Evolutionary conservation across 352 stramenopile genomes (phyloP).

Genomic region (Pythium monospermum): DNA sequence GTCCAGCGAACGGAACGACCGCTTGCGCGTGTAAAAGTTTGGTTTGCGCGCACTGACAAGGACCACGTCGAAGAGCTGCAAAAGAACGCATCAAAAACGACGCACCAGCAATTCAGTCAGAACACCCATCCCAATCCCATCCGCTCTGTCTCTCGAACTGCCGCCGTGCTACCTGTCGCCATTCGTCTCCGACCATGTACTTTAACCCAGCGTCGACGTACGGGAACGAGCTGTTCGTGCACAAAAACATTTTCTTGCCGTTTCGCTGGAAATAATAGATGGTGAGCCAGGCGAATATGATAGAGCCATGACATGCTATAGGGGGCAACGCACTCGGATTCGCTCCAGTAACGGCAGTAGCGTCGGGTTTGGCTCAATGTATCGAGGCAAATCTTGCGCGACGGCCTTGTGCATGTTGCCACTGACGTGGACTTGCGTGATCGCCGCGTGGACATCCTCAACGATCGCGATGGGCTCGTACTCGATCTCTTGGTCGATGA

Average conservation of each 20-base stretch:
- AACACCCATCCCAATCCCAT: neutral
- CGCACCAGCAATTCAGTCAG: neutral
- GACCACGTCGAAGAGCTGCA: conserved; percentile 85
- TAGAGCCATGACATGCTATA: neutral
- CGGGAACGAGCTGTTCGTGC: conserved; percentile 91
- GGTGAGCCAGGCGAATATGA: neutral
- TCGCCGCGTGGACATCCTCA: conserved; percentile 85
- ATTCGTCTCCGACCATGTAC: conserved; percentile 90
- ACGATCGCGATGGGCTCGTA: conserved; percentile 87
- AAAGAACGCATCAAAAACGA: neutral
- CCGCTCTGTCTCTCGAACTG: too few species aligned
- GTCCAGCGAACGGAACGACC: conserved; percentile 73
- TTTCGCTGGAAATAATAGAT: conserved; percentile 31
- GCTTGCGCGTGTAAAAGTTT: conserved; percentile 87
- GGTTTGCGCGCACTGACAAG: conserved; percentile 89
- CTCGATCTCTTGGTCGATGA: conserved; percentile 86
- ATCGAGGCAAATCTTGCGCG: conserved; percentile 71
- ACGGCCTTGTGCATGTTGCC: conserved; percentile 91
- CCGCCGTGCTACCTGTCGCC: conserved; percentile 59
- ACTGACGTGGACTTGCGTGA: conserved; percentile 87
- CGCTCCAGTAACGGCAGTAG: conserved; percentile 79
- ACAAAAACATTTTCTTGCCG: conserved; percentile 91
- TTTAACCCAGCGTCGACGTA: conserved; percentile 92
- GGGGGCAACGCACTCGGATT: conserved; percentile 36
- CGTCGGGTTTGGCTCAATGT: conserved; percentile 87